Evolutionary conservation across 805 yeast genomes (phyloP), one percentile per base, ranked within the genome.

Genomic region (Osmozyma mogii): DNA sequence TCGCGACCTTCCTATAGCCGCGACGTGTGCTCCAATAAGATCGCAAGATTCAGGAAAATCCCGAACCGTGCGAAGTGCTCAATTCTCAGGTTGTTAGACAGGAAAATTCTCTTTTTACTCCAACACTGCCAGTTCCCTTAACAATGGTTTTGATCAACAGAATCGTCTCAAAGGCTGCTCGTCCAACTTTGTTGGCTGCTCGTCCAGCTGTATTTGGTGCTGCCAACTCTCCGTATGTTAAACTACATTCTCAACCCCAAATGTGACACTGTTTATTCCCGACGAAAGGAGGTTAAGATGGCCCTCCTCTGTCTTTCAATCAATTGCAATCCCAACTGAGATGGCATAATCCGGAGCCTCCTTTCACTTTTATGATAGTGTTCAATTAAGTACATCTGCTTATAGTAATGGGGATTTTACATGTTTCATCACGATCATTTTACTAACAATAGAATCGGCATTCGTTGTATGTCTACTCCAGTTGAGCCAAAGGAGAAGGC

Each of bases 401-500:
- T 29, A 28, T 8, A 14, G 7, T 7, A 8, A 7, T 10, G 6
- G 6, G 6, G 12, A 6, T 22, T n/a, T 22, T n/a, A 10, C 11
- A n/a, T 13, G 9, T n/a, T n/a, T n/a, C 24, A 11, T 24, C 22
- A 11, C 14, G 16, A n/a, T 14, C 6, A 6, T 13, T 12, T 15
- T 59, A 60, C 65, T 58, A 57, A 57, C 63, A 27, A 24, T 15
- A 66, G 71, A 54, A 58, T 72, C 51, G 83, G 82, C 41, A 54
- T 74, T 44, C 81, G 89, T 70, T 66, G 58, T 54, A 57, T 75
- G 57, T 74, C 85, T 27, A 66, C 78, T 28, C 83, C 79, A 46
- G 70, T 64, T 40, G 95, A 88, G 51, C 95, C 96, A 62, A 81
- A 85, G 70, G 72, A 79, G 47, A 84, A 84, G 73, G 98, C 98